Evolutionary conservation across 1,139 yeast species (phyloP).

Genomic region (Meyerozyma athensensis): DNA sequence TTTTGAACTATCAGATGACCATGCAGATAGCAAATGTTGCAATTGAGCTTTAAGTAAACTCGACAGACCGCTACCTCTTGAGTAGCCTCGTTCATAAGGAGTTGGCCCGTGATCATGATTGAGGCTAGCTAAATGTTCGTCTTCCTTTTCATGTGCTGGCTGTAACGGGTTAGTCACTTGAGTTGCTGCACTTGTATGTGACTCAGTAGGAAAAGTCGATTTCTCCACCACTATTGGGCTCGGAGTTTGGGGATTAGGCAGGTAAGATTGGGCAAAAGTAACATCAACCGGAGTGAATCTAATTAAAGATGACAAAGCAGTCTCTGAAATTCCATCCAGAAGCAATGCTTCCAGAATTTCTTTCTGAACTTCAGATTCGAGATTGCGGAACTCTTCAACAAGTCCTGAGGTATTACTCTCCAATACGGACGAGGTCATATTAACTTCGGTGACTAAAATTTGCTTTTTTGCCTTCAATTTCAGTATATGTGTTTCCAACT

Average conservation of each 20-base stretch:
- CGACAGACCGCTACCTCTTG: constrained; percentile 30
- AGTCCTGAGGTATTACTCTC: constrained; percentile 47
- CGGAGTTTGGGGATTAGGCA: constrained; percentile 5
- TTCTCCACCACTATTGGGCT: constrained; percentile 1
- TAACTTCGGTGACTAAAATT: constrained; percentile 38
- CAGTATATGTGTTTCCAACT: constrained; percentile 34
- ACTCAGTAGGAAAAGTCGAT: too few relatives aligned
- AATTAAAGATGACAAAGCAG: constrained; percentile 18
- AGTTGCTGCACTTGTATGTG: too few relatives aligned
- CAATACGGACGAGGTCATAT: constrained; percentile 48
- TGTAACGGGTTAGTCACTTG: background rate
- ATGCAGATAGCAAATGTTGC: constrained; percentile 8
- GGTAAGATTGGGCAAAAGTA: constrained; percentile 21
- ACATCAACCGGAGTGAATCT: constrained; percentile 26
- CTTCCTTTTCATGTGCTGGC: constrained; percentile 5
- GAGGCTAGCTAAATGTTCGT: constrained; percentile 9
- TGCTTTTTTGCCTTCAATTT: constrained; percentile 34
- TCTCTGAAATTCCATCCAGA: constrained; percentile 20
- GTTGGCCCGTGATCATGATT: constrained; percentile 26
- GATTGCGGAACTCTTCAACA: constrained; percentile 34
- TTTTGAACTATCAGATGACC: background rate
- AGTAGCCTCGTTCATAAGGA: constrained; percentile 34
- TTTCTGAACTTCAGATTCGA: constrained; percentile 36
- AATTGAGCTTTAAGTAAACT: constrained; percentile 19
- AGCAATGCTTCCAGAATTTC: constrained; percentile 26